Evolutionary conservation across 2,329 filamentous ascomycete genomes (phyloP), one percentile per base, ranked within the genome.

Genomic region (Cephalotrichum gorgonifer): DNA sequence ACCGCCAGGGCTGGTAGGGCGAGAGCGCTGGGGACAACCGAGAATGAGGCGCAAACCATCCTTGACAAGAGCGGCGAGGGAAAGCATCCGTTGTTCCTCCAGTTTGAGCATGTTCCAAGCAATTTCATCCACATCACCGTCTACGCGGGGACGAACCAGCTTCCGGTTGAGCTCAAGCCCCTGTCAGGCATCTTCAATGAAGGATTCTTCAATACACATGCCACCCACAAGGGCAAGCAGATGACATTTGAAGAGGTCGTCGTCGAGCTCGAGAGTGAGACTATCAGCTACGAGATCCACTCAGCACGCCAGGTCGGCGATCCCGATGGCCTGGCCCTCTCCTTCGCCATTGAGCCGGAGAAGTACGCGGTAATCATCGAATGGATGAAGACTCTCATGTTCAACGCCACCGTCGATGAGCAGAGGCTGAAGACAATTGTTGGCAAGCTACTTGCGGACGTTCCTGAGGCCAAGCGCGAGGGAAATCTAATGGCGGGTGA

Each of bases 151-250:
- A 95, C 89, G 1, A 77, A 81, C 2, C 72, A 79, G 28, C 73
- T 96, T 1, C 88, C 90, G 0, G 76, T 85, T n/a, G 79, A 90
- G 54, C 76, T 91, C 51, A 89, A 91, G 61, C 93, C 93, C 3
- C 68, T 98, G 22, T 72, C 97, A 44, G 77, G 84, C 3, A 75
- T 97, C 38, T 97, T 95, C 60, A 83, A 82, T 27, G 87, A 90
- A 60, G 93, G 91, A 60, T 95, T 97, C 71, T 98, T 97, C 74
- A 91, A 88, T 61, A 88, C 89, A 0, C 93, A 91, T 2, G 83
- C 98, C 52, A 74, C 76, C 58, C 81, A 83, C 27, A 76, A 89
- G 57, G 89, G 87, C 41, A 75, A 88, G 61, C 78, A 77, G 23
- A 71, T 98, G 27, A 82, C 85, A 44, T 98, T 97, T 58, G 93